Evolutionary conservation across 192 early-diverging fungal species (phyloP).

Genomic region (Coemansia sp.): DNA sequence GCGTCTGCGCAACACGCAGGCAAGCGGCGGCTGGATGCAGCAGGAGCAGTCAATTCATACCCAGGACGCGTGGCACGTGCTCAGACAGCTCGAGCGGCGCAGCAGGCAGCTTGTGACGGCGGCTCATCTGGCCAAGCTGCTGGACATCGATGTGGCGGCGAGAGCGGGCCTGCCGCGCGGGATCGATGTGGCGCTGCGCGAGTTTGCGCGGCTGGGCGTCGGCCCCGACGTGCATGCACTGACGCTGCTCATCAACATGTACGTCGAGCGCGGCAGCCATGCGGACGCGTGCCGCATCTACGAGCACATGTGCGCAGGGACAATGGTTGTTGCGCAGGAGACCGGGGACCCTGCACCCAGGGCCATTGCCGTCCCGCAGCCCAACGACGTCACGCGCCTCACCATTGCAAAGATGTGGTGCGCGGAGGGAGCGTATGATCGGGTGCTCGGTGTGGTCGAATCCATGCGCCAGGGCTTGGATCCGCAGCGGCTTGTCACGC

Average conservation of each 20-base stretch:
- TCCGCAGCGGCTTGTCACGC: slow-evolving; percentile 23
- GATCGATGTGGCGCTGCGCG: slow-evolving; percentile 16
- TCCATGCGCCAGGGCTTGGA: background rate
- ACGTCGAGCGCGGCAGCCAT: slow-evolving; percentile 11
- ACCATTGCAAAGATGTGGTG: slow-evolving; percentile 18
- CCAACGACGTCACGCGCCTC: slow-evolving; percentile 18
- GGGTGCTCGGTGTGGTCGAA: background rate
- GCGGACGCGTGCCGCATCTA: slow-evolving; percentile 20
- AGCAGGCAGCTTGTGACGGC: slow-evolving; percentile 6
- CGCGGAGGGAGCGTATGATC: background rate
- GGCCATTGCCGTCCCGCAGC: slow-evolving; percentile 8
- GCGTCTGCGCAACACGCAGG: background rate
- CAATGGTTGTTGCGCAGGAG: background rate
- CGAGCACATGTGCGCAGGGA: slow-evolving; percentile 11
- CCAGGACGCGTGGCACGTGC: slow-evolving; percentile 9
- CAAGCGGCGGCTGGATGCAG: background rate
- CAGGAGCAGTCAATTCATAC: background rate
- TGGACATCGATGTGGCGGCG: slow-evolving; percentile 20
- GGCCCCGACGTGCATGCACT: slow-evolving; percentile 14
- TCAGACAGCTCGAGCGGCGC: slow-evolving; percentile 10
- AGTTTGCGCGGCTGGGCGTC: slow-evolving; percentile 8
- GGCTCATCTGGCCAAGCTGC: slow-evolving; percentile 18
- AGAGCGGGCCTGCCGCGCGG: slow-evolving; percentile 12
- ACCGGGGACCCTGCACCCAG: background rate
- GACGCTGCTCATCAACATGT: slow-evolving; percentile 21